Percentiles rank a stretch among this genome's conserved stretches.
Conservation (phyloP, 2,329 filamentous ascomycete genomes). For the Chaetomium olivaceum region DNA sequence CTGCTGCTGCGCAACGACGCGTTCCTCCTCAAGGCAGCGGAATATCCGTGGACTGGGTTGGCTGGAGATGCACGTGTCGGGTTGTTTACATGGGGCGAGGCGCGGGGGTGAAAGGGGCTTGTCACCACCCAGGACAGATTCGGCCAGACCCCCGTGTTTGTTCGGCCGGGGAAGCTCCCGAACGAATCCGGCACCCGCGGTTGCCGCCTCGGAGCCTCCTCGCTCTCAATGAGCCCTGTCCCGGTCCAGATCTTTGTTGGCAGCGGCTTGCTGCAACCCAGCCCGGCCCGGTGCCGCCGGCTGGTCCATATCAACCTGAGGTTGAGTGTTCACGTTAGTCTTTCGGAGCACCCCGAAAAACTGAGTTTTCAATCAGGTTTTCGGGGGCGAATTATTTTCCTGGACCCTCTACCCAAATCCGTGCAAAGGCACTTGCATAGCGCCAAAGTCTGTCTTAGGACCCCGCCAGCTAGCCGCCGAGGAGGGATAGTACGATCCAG, state of each 20-base stretch:
- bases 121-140: conserved; percentile 1
- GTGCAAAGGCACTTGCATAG: not conserved
- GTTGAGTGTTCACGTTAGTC: not conserved
- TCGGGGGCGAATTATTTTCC: not conserved
- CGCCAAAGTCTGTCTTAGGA: conserved; percentile 4
- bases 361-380: not conserved
- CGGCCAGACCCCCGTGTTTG: conserved; percentile 1
- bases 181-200: conserved; percentile 4
- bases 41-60: conserved; percentile 12
- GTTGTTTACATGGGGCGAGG: not conserved
- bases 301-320: not conserved
- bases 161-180: conserved; percentile 7
- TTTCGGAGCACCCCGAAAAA: not conserved
- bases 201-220: not conserved
- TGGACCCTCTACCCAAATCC: not conserved
- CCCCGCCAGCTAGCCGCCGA: conserved; percentile 8
- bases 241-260: not conserved
- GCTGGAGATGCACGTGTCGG: conserved; percentile 1
- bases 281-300: not conserved
- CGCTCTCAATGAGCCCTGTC: not conserved
- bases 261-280: not conserved
- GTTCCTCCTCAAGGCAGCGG: conserved; percentile 10
- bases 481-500: not conserved
- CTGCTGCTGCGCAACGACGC: conserved; percentile 7
- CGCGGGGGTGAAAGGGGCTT: not conserved